A percentile compares a stretch with the other conserved stretches of the same genome.
These are phyloP conservation scores for Citrullus amarus DNA, from an alignment of 306 rosid species.

Conservation along the genomic window DNA sequence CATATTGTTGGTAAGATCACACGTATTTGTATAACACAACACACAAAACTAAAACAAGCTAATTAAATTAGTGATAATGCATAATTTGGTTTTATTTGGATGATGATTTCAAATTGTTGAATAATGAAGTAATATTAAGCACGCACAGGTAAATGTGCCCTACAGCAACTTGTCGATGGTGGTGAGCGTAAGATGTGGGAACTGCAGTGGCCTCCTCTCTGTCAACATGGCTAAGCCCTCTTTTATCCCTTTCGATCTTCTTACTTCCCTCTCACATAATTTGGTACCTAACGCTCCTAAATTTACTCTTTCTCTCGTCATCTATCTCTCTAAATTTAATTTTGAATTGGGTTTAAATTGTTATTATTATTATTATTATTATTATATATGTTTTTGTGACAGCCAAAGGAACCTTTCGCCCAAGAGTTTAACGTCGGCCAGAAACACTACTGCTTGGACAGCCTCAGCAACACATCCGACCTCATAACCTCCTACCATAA, in stretches of 20 bases:
- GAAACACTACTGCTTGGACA: neutral
- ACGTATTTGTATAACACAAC: neutral
- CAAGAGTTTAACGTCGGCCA: neutral
- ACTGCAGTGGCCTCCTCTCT: conserved; percentile 77
- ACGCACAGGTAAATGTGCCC: conserved; percentile 76
- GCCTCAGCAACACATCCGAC: neutral
- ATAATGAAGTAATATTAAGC: neutral
- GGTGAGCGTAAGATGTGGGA: conserved; percentile 90
- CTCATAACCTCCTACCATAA: conserved; percentile 10
- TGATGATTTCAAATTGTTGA: neutral
- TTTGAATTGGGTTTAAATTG: too few species aligned
- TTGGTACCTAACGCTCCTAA: neutral
- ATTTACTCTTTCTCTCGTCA: too few species aligned
- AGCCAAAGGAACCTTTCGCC: neutral
- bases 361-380: too few species aligned
- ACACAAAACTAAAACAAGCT: neutral
- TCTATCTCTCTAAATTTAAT: too few species aligned
- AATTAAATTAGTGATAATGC: too few species aligned
- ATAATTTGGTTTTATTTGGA: neutral
- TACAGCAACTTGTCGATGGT: conserved; percentile 78
- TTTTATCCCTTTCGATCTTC: conserved; percentile 68
- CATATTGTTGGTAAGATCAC: conserved; percentile 51
- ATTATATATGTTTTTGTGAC: neutral
- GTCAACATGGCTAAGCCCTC: conserved; percentile 81
- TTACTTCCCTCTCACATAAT: conserved; percentile 38